Base-by-base conservation (phyloP, 176 grass and related monocot genomes). In the Raddia guianensis region DNA sequence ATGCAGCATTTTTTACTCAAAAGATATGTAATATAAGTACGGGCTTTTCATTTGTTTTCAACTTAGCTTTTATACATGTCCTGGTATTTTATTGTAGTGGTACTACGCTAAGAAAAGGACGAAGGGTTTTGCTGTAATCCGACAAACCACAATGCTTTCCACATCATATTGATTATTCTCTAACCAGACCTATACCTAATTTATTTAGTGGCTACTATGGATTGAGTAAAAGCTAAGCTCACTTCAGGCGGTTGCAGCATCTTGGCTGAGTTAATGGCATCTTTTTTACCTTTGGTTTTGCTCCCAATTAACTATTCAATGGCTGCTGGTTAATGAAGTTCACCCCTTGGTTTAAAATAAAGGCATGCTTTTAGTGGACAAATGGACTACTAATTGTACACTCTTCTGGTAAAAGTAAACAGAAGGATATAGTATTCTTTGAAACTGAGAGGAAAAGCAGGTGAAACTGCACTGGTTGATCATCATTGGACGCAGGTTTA, bases 81-180 rank as follows among this genome's bases (percentile, higher is more conserved):
- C 10, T 43, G 18, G 34, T 15, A 9, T 14, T 42, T 5, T 15
- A 20, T 21, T 21, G 3, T 10, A 44, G 35, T 79, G 35, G 52
- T 42, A 59, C 12, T 64, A 13, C 61, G 46, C 35, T 16, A 83
- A 75, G 46, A 9, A 75, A 55, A 9, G 12, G 63, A 19, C 19
- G 1, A n/a, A n/a, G 49, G 4, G 18, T 70, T 74, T 55, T 3
- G 48, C 57, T 45, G 20, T 7, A 64, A n/a, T 53, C 58, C 47
- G 60, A 83, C 70, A 83, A 46, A 66, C 60, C 49, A 45, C 19
- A 66, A 34, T 68, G 84, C 14, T 27, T 49, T 66, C 60, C 71
- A 83, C 71, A 75, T 56, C 70, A 83, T 20, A 75, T 35, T 75
- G 6, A 76, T 84, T 68, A 57, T 67, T 84, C 42, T 48, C 10